These are phyloP conservation scores for Mortierella claussenii DNA, from an alignment of 192 early-diverging fungal genomes.

Conservation along the genomic window DNA sequence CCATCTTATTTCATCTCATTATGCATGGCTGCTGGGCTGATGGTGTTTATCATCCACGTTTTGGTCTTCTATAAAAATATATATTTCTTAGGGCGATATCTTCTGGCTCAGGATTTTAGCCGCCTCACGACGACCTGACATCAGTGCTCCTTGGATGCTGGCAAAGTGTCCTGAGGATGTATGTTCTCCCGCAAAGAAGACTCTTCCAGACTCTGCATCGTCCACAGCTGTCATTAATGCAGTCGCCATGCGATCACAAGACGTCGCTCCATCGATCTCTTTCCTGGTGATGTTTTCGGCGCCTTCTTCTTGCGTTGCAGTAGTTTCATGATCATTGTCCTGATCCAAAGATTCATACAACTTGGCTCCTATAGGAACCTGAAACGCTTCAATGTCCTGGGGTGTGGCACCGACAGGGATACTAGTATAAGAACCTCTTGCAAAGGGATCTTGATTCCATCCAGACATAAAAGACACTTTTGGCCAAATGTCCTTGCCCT, in stretches of 20 bases:
- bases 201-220: slow-evolving; percentile 23
- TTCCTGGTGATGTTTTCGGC: neutral
- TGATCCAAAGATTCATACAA: slow-evolving; percentile 1
- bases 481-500: slow-evolving; percentile 22
- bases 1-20: no score
- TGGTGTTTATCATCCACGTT: no score
- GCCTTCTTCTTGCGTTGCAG: neutral
- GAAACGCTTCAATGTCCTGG: slow-evolving; percentile 44
- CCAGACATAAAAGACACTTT: slow-evolving; percentile 42
- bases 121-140: slow-evolving; percentile 51
- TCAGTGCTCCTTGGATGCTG: slow-evolving; percentile 59
- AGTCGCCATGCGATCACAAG: no score
- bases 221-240: slow-evolving; percentile 14
- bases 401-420: slow-evolving; percentile 46
- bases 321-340: slow-evolving; percentile 7
- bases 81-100: no score
- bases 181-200: slow-evolving; percentile 61
- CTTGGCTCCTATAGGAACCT: slow-evolving; percentile 32
- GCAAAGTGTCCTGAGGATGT: slow-evolving; percentile 51
- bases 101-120: slow-evolving; percentile 19
- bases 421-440: slow-evolving; percentile 56
- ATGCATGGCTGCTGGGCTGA: no score
- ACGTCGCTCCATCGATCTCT: no score
- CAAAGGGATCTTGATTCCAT: slow-evolving; percentile 59
- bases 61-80: no score